These are phyloP conservation scores for Berkeleyomyces rouxiae DNA, from an alignment of 2,329 filamentous ascomycete species.

Conservation along the genomic window DNA sequence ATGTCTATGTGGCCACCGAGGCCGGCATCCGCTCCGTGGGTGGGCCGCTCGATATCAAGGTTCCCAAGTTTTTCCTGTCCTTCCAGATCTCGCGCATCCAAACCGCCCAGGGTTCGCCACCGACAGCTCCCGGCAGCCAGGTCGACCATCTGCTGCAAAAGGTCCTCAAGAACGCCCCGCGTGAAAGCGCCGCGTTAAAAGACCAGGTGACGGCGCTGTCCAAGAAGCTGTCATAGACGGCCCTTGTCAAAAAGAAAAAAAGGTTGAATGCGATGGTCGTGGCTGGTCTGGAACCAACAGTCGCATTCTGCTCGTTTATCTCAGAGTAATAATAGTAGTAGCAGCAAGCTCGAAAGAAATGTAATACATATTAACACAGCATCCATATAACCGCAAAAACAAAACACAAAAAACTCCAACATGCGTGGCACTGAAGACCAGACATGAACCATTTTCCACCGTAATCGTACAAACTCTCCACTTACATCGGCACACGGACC, in stretches of 20 bases:
- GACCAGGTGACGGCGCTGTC: constrained; percentile 34
- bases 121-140: constrained; percentile 32
- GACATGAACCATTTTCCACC: neutral
- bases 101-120: constrained; percentile 39
- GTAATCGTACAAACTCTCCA: neutral
- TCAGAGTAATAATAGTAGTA: neutral
- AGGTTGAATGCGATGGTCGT: neutral
- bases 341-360: neutral
- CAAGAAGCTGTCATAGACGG: constrained; percentile 6
- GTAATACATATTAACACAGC: neutral
- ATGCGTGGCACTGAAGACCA: neutral
- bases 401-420: neutral
- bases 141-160: constrained; percentile 42
- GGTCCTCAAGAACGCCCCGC: constrained; percentile 37
- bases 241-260: neutral
- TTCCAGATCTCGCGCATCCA: constrained; percentile 43
- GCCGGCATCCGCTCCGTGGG: constrained; percentile 37
- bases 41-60: constrained; percentile 39
- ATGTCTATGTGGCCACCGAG: constrained; percentile 43
- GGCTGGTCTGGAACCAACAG: neutral
- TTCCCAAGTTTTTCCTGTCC: constrained; percentile 45
- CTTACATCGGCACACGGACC: no score
- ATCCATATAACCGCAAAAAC: neutral
- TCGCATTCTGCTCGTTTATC: neutral
- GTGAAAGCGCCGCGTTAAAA: constrained; percentile 31